Conservation (phyloP, 1,284 basidiomycete species). For the Sporisorium reilianum region DNA sequence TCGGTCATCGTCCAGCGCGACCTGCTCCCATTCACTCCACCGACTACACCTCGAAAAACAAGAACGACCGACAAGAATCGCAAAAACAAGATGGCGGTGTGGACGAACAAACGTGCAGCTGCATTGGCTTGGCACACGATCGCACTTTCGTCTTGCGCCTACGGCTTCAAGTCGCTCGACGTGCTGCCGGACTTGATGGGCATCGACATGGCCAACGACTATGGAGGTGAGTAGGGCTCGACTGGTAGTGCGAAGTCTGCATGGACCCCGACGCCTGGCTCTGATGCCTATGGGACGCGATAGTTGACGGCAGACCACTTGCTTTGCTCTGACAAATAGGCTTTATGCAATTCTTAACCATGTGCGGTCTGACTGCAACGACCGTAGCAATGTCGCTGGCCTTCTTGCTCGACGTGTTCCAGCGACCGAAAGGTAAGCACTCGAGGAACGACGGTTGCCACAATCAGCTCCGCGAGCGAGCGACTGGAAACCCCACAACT, state of each 20-base stretch:
- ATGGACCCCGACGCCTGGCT: not conserved
- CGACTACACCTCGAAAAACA: not conserved
- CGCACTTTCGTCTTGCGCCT: conserved; percentile 34
- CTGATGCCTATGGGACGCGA: not conserved
- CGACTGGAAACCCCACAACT: not conserved
- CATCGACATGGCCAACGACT: conserved; percentile 22
- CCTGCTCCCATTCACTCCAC: not conserved
- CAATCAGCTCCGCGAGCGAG: not conserved
- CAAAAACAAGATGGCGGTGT: conserved; percentile 23
- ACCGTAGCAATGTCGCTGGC: conserved; percentile 22
- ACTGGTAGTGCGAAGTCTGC: too few relatives aligned
- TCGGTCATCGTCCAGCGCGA: too few relatives aligned
- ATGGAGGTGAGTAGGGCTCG: conserved; percentile 38
- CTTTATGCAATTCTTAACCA: conserved; percentile 42
- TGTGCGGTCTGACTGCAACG: conserved; percentile 36
- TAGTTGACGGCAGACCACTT: not conserved
- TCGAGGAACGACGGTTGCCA: not conserved
- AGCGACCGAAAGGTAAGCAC: conserved; percentile 28
- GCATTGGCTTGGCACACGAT: conserved; percentile 27
- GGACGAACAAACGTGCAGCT: not conserved
- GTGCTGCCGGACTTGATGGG: conserved; percentile 24
- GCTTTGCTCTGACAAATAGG: conserved; percentile 12
- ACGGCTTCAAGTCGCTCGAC: conserved; percentile 36
- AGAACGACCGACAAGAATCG: too few relatives aligned
- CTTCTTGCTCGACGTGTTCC: conserved; percentile 19